These are phyloP conservation scores for Microdochium bolleyi DNA, from an alignment of 2,329 filamentous ascomycete species.

Conservation along the genomic window DNA sequence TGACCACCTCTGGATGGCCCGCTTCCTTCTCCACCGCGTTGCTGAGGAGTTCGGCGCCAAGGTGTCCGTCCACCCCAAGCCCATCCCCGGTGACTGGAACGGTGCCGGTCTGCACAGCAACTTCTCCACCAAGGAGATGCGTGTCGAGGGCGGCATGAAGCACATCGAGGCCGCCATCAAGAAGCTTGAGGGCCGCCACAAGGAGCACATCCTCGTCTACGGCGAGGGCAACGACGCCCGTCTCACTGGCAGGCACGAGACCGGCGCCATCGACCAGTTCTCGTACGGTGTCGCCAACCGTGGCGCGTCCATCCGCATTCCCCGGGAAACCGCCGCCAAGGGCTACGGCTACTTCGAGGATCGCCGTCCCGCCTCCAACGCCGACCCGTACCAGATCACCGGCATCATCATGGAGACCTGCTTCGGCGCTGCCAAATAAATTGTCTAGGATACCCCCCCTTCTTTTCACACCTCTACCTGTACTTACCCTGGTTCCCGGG, in stretches of 20 bases:
- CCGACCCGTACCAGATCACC: slow-evolving; percentile 70
- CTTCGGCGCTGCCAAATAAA: slow-evolving; percentile 19
- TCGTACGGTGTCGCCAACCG: slow-evolving; percentile 92
- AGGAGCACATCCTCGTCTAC: slow-evolving; percentile 86
- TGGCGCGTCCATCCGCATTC: slow-evolving; percentile 88
- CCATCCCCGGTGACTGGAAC: slow-evolving; percentile 94
- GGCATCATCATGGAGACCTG: slow-evolving; percentile 70
- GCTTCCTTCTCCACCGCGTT: slow-evolving; percentile 82
- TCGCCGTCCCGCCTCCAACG: slow-evolving; percentile 72
- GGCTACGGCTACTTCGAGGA: slow-evolving; percentile 95
- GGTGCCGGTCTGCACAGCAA: slow-evolving; percentile 84
- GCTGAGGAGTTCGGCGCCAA: slow-evolving; percentile 95
- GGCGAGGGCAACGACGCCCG: slow-evolving; percentile 93
- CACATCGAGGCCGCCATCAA: slow-evolving; percentile 79
- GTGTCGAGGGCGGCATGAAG: slow-evolving; percentile 90
- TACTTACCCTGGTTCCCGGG: no score
- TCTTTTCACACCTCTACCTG: not conserved
- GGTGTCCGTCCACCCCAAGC: slow-evolving; percentile 94
- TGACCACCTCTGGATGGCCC: slow-evolving; percentile 92
- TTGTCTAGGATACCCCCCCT: not conserved
- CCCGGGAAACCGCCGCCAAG: slow-evolving; percentile 74
- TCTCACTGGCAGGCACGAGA: slow-evolving; percentile 91
- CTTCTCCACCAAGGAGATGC: slow-evolving; percentile 61
- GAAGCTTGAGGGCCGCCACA: slow-evolving; percentile 71
- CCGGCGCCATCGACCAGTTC: slow-evolving; percentile 88